Evolutionary conservation across 1,284 basidiomycete genomes (phyloP), one percentile per base, ranked within the genome.

Genomic region (Ceratobasidium sp.): DNA sequence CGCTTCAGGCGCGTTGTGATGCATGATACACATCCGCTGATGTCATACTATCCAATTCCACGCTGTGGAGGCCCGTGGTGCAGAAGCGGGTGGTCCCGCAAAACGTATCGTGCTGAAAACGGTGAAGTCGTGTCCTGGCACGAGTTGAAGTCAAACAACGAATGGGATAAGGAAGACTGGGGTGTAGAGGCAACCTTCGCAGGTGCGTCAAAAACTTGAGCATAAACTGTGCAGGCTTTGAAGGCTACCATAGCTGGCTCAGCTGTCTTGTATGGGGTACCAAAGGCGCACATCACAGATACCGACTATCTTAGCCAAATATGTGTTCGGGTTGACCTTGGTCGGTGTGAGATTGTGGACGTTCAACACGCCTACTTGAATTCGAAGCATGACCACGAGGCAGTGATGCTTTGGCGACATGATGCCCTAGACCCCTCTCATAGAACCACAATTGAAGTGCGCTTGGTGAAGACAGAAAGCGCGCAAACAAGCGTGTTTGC

Each of bases 1-100:
- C 59, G 59, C 21, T 61, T 61, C 59, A 61, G 59, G 46, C 41
- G n/a, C 8, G 59, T 61, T 30, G 59, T 46, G 5, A 46, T 61
- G 39, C 59, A 61, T 26, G 41, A 45, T 46, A 61, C 59, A 8
- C 39, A 61, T 30, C 59, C 59, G 21, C 41, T 46, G 26, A n/a
- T 61, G 12, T 46, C 59, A 16, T 61, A 61, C 41, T 61, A 28
- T 28, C 59, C 59, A 4, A 30, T 12, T 1, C 34, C 43, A 23
- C 16, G 16, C 10, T 61, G 59, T 23, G 8, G 4, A 34, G 28
- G 34, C 2, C 16, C 6, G 8, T 58, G 16, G 34, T 55, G 26
- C 18, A 14, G 57, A 12, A 45, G 6, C 3, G 59, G 43, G 21
- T 61, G 59, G 39, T 18, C 6, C 12, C 59, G 28, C 5, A 36